Base-by-base conservation (phyloP, 257 asterid genomes). In the Ballota nigra region DNA sequence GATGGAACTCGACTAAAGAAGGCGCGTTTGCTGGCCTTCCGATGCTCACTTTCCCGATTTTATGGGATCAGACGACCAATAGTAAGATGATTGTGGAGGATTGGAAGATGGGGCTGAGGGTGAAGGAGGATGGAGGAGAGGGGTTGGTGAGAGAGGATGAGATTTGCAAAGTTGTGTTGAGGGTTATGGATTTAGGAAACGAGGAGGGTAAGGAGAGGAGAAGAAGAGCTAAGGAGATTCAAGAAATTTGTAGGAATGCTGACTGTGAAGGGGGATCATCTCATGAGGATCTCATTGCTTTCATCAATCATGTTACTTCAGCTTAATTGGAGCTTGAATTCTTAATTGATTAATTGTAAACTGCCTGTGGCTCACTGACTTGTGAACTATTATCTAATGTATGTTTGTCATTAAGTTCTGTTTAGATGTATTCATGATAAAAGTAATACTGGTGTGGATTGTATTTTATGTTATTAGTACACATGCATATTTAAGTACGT, bases 1-100 rank as follows among this genome's bases (percentile, higher is more conserved):
- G 92, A 13, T 88, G 90, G 84, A 86, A 89, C 77, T 89, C 92
- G 1, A 82, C 88, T 0, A 83, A 80, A 62, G 96, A 89, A 63
- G 84, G 86, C 0, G 47, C 78, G 3, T 80, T 68, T 9, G 72
- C 84, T 0, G 91, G 92, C 8, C 59, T 80, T 28, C 96, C 96
- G 0, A 38, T 85, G 86, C 78, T 85, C 2, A 53, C 77, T 1
- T 74, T 77, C 53, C 96, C 92, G 0, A 79, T 86, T 0, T 65
- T 88, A 1, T 78, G 78, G 87, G 96, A 88, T 73, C 96, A 88
- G 36, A 60, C 20, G 0, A 83, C 89, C 0, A 86, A 86, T 26
- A 65, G 86, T 20, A 83, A 82, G 77, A 65, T 78, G 69, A 74
- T 88, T 34, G 92, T 83, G 23, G 82, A 84, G 3, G 88, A 83